phyloP scores from a whole-genome alignment of 2,329 filamentous ascomycete species.

The Phaeosphaeriaceae sp. region DNA sequence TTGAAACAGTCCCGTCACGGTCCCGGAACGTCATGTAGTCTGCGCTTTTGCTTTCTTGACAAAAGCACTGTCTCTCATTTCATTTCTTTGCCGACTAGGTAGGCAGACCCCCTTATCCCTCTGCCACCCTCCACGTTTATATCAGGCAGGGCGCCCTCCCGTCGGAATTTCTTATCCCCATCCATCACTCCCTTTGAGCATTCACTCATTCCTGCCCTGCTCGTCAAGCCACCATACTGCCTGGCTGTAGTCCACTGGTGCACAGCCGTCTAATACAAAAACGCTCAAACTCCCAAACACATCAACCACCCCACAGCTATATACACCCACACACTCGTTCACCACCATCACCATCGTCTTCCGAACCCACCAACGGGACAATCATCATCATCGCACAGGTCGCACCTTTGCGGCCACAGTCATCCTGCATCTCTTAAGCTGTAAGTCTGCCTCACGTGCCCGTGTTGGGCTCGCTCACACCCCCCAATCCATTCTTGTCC shows the following conservation, averaged over 20 bases:
- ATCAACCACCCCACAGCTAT: too few relatives aligned
- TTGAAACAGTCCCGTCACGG: conserved; percentile 47
- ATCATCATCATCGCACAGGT: conserved; percentile 22
- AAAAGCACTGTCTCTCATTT: conserved; percentile 48
- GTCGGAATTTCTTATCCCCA: conserved; percentile 26
- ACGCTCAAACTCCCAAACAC: conserved; percentile 18
- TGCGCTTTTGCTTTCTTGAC: conserved; percentile 41
- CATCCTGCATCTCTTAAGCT: conserved; percentile 21
- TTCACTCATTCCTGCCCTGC: conserved; percentile 33
- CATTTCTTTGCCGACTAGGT: conserved; percentile 46
- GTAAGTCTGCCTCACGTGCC: conserved; percentile 27
- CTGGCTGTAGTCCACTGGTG: conserved; percentile 38
- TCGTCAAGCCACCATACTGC: conserved; percentile 29
- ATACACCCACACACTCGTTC: conserved; percentile 33
- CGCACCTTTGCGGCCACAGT: conserved; percentile 31
- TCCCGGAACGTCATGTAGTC: conserved; percentile 50
- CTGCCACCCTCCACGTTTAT: conserved; percentile 31
- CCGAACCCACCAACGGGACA: too few relatives aligned
- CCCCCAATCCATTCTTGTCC: conserved; percentile 20
- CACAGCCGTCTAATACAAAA: too few relatives aligned
- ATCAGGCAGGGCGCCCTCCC: conserved; percentile 39
- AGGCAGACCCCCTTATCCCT: conserved; percentile 41
- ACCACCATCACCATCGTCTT: conserved; percentile 13
- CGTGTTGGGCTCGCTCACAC: too few relatives aligned
- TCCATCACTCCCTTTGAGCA: conserved; percentile 33